These are phyloP conservation scores for Saccharomycopsis amapae DNA, from an alignment of 805 yeast species.

Conservation along the genomic window DNA sequence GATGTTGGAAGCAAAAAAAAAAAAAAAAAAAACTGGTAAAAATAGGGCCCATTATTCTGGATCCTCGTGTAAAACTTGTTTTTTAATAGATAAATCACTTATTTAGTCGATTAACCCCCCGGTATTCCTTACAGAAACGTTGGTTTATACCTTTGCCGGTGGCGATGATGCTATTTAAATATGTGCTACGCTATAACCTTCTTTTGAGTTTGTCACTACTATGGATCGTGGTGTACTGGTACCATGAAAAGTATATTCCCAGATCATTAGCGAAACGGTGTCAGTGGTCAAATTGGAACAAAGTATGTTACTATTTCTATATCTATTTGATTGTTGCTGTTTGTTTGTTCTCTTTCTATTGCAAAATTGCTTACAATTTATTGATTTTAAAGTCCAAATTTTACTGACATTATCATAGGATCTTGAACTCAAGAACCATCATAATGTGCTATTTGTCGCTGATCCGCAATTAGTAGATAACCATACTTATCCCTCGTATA, in stretches of 20 bases:
- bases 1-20: too few relatives aligned
- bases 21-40: too few relatives aligned
- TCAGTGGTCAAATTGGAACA: slow-evolving; percentile 9
- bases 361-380: neutral
- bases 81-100: too few relatives aligned
- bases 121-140: too few relatives aligned
- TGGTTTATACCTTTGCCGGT: too few relatives aligned
- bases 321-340: neutral
- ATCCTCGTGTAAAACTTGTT: too few relatives aligned
- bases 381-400: neutral
- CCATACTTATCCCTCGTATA: slow-evolving; percentile 75
- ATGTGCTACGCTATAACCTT: too few relatives aligned
- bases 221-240: slow-evolving; percentile 14
- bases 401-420: neutral
- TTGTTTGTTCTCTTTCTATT: neutral
- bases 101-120: too few relatives aligned
- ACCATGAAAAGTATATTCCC: slow-evolving; percentile 14
- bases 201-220: too few relatives aligned
- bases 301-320: neutral
- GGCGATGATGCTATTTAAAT: too few relatives aligned
- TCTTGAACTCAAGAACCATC: slow-evolving; percentile 21
- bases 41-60: too few relatives aligned
- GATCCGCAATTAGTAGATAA: slow-evolving; percentile 94
- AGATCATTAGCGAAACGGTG: slow-evolving; percentile 3
- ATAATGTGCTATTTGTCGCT: slow-evolving; percentile 60